Conservation (phyloP, 805 yeast genomes). For the Wickerhamiella siamensis region DNA sequence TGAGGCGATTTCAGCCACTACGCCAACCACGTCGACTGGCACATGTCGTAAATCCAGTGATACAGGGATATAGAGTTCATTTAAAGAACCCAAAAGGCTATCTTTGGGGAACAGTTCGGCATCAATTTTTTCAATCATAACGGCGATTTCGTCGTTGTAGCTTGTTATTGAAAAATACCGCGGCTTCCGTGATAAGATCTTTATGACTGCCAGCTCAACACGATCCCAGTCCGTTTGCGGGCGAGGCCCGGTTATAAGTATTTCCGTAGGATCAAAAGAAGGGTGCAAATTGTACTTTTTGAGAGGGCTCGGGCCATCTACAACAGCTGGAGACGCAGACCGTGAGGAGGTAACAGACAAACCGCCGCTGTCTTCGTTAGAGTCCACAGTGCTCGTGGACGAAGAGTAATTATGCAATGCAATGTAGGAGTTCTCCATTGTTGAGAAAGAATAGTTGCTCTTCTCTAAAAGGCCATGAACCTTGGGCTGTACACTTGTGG, state of each 20-base stretch:
- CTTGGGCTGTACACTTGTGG: constrained; percentile 30
- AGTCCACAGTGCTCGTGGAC: constrained; percentile 3
- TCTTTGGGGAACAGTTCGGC: constrained; percentile 32
- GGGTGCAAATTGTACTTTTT: constrained; percentile 31
- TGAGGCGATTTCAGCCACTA: constrained; percentile 51
- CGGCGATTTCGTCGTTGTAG: constrained; percentile 23
- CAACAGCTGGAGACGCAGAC: too few relatives aligned
- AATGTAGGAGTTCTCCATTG: constrained; percentile 32
- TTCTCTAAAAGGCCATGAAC: constrained; percentile 34
- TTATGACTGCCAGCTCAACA: constrained; percentile 27
- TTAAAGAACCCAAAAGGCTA: constrained; percentile 41
- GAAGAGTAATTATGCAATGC: constrained; percentile 3
- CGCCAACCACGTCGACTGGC: constrained; percentile 49
- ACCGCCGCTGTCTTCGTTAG: too few relatives aligned
- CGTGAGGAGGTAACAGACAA: too few relatives aligned
- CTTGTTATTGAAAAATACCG: constrained; percentile 20
- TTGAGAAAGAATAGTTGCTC: constrained; percentile 32
- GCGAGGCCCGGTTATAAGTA: constrained; percentile 47
- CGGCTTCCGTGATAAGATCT: constrained; percentile 23
- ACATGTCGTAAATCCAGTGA: constrained; percentile 38
- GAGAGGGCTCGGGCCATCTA: constrained; percentile 3
- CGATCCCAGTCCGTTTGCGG: constrained; percentile 26
- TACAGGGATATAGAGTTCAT: constrained; percentile 44
- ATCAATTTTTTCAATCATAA: constrained; percentile 17
- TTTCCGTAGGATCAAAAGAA: constrained; percentile 28